These are phyloP conservation scores for Graphilbum sp. DNA, from an alignment of 2,329 filamentous ascomycete species.

Conservation along the genomic window DNA sequence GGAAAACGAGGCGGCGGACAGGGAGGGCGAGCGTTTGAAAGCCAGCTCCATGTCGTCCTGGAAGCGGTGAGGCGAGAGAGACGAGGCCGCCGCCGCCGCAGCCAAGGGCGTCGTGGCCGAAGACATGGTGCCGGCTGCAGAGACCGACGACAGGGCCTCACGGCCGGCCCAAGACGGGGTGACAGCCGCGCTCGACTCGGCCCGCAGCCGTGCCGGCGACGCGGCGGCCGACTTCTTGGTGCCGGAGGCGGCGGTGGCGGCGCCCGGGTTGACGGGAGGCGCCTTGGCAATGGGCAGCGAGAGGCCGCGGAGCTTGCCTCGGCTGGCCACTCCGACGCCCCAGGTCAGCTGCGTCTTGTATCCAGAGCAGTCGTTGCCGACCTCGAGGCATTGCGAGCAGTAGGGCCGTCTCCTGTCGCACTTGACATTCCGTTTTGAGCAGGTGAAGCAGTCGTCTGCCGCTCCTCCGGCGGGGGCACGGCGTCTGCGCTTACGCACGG, in stretches of 20 bases:
- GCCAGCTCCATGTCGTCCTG: slow-evolving; percentile 22
- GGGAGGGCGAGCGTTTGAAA: slow-evolving; percentile 24
- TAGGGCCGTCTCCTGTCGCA: slow-evolving; percentile 89
- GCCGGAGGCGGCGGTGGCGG: slow-evolving; percentile 3
- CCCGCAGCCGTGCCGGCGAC: slow-evolving; percentile 15
- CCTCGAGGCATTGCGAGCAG: slow-evolving; percentile 84
- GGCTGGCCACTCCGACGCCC: slow-evolving; percentile 89
- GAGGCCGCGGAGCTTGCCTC: slow-evolving; percentile 82
- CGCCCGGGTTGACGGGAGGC: slow-evolving; percentile 29
- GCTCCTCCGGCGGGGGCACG: slow-evolving; percentile 78
- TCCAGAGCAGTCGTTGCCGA: slow-evolving; percentile 83
- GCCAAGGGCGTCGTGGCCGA: not conserved
- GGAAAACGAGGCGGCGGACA: slow-evolving; percentile 25
- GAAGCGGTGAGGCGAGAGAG: slow-evolving; percentile 15
- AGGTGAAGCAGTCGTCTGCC: slow-evolving; percentile 89
- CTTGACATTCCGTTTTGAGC: slow-evolving; percentile 64
- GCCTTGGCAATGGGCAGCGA: slow-evolving; percentile 55
- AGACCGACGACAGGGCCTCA: slow-evolving; percentile 14
- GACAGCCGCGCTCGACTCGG: slow-evolving; percentile 23
- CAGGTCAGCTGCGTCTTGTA: slow-evolving; percentile 96
- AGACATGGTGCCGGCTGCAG: slow-evolving; percentile 1
- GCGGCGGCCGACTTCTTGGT: slow-evolving; percentile 28
- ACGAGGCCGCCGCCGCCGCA: not conserved
- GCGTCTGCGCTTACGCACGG: slow-evolving; percentile 58
- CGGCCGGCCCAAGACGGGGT: slow-evolving; percentile 22